phyloP scores from a whole-genome alignment of 768 basidiomycete species.

The Calocybe cyanea region DNA sequence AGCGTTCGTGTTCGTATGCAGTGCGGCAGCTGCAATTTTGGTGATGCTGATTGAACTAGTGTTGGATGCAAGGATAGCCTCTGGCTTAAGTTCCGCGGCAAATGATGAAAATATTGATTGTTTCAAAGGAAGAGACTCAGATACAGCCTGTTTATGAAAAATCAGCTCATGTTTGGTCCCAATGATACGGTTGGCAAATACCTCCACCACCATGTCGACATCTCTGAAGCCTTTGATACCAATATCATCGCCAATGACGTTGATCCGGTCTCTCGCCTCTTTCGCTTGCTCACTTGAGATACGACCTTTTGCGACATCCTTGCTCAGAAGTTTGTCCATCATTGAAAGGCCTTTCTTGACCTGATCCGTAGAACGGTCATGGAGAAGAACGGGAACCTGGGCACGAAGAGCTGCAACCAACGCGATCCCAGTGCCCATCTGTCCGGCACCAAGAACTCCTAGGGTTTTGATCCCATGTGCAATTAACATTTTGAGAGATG shows the following conservation, averaged over 20 bases:
- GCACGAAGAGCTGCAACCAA: slow-evolving; percentile 83
- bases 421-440: slow-evolving; percentile 93
- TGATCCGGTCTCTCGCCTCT: slow-evolving; percentile 66
- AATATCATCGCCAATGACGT: slow-evolving; percentile 44
- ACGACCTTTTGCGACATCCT: slow-evolving; percentile 84
- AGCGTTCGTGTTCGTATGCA: slow-evolving; percentile 53
- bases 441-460: slow-evolving; percentile 80
- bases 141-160: slow-evolving; percentile 59
- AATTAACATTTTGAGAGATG: slow-evolving; percentile 43
- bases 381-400: slow-evolving; percentile 79
- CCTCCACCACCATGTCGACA: slow-evolving; percentile 91
- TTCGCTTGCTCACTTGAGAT: slow-evolving; percentile 67
- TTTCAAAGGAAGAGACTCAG: slow-evolving; percentile 80
- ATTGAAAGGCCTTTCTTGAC: slow-evolving; percentile 68
- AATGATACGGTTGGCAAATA: slow-evolving; percentile 24
- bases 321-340: slow-evolving; percentile 80
- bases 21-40: slow-evolving; percentile 81
- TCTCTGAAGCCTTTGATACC: slow-evolving; percentile 63
- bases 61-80: slow-evolving; percentile 85
- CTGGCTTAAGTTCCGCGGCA: slow-evolving; percentile 60
- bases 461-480: slow-evolving; percentile 71
- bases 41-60: slow-evolving; percentile 95
- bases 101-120: slow-evolving; percentile 70
- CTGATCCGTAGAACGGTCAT: slow-evolving; percentile 76
- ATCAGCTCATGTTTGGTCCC: background rate